These are phyloP conservation scores for Tolypocladium album DNA, from an alignment of 2,329 filamentous ascomycete species.

Conservation along the genomic window DNA sequence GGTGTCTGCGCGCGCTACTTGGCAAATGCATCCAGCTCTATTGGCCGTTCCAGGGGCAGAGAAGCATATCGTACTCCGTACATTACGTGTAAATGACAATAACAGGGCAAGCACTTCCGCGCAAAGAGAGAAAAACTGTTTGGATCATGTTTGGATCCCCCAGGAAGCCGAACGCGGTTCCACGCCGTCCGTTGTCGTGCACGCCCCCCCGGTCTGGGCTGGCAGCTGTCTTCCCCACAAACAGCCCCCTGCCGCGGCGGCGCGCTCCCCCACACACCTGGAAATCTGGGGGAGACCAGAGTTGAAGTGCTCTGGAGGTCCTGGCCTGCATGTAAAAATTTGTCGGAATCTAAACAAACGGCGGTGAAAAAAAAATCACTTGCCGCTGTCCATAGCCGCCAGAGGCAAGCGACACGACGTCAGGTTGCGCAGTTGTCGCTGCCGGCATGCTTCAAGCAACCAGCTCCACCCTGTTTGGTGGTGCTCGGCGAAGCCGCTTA, in stretches of 20 bases:
- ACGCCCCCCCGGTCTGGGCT: not conserved
- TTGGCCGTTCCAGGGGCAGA: not conserved
- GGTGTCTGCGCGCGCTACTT: not conserved
- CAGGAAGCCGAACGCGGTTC: not conserved
- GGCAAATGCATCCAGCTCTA: not conserved
- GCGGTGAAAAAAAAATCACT: not conserved
- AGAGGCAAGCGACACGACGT: not conserved
- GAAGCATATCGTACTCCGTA: too few species aligned
- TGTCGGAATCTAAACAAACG: not conserved
- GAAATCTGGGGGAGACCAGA: not conserved
- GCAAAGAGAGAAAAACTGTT: not conserved
- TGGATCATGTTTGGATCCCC: too few species aligned
- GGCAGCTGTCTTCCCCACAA: not conserved
- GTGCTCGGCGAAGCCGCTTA: not conserved
- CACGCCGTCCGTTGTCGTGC: not conserved
- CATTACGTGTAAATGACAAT: not conserved
- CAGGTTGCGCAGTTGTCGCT: not conserved
- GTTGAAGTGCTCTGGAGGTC: not conserved
- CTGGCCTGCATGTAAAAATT: not conserved
- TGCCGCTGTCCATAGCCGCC: not conserved
- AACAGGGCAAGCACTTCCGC: not conserved
- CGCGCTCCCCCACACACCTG: not conserved
- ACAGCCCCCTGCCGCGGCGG: not conserved
- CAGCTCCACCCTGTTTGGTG: not conserved
- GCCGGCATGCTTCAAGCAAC: not conserved